Percentiles rank a stretch among this genome's conserved stretches.
Conservation (phyloP, 2,329 filamentous ascomycete genomes). For the Colletotrichum echinochloae region DNA sequence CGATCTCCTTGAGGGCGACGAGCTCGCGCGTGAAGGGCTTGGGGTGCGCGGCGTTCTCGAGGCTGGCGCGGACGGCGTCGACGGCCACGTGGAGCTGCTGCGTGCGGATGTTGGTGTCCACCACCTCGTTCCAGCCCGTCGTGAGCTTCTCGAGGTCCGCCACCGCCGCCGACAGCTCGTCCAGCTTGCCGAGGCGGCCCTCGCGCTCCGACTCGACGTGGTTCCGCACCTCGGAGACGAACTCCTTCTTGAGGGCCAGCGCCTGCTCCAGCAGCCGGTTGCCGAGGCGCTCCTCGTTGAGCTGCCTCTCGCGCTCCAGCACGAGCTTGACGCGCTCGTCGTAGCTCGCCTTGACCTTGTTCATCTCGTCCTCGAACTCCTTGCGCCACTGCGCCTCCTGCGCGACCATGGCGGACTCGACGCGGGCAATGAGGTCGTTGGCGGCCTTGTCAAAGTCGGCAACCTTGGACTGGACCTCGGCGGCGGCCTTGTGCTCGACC, state of each 20-base stretch:
- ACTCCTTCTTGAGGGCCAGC: conserved; percentile 86
- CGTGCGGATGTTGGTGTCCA: conserved; percentile 90
- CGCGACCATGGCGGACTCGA: conserved; percentile 83
- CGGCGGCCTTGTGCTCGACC: conserved; percentile 77
- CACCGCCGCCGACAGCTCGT: conserved; percentile 82
- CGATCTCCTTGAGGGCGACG: conserved; percentile 93
- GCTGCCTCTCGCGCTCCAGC: conserved; percentile 80
- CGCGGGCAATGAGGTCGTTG: conserved; percentile 86
- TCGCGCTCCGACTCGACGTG: conserved; percentile 91
- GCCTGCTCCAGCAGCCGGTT: conserved; percentile 94
- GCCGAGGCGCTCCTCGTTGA: conserved; percentile 84
- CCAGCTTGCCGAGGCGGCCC: conserved; percentile 86
- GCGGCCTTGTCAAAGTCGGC: conserved; percentile 89
- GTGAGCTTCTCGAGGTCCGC: conserved; percentile 89
- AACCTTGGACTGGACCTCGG: conserved; percentile 77
- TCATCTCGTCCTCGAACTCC: conserved; percentile 89
- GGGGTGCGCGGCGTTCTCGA: conserved; percentile 80
- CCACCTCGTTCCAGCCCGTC: conserved; percentile 87
- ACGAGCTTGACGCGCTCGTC: conserved; percentile 83
- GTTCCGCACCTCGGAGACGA: conserved; percentile 80
- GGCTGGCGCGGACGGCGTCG: conserved; percentile 87
- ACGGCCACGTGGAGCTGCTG: conserved; percentile 97
- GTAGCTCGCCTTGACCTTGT: conserved; percentile 81
- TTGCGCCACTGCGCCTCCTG: conserved; percentile 87
- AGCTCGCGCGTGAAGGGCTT: conserved; percentile 92